phyloP scores from a whole-genome alignment of 1,284 basidiomycete genomes.

The Fomes fomentarius region DNA sequence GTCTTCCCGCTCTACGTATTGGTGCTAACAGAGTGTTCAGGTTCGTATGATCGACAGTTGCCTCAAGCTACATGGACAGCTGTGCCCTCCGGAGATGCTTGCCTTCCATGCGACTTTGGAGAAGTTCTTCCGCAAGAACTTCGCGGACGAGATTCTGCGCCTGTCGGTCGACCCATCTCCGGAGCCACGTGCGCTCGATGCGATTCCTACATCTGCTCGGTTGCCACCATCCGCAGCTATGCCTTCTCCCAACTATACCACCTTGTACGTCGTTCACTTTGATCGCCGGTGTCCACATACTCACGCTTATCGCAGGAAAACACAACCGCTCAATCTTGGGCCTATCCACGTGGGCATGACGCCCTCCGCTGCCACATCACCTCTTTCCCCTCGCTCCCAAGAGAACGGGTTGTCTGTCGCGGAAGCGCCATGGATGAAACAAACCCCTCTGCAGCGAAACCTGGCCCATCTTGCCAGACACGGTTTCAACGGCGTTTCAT shows the following conservation, averaged over 20 bases:
- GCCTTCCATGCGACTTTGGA: slow-evolving; percentile 91
- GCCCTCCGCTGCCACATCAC: slow-evolving; percentile 45
- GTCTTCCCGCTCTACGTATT: no score
- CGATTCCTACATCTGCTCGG: slow-evolving; percentile 16
- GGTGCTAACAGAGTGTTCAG: slow-evolving; percentile 45
- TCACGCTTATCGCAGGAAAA: slow-evolving; percentile 10
- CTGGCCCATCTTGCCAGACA: slow-evolving; percentile 78
- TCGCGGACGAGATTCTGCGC: slow-evolving; percentile 83
- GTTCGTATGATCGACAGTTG: slow-evolving; percentile 83
- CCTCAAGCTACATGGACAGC: slow-evolving; percentile 78
- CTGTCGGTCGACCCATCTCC: slow-evolving; percentile 49
- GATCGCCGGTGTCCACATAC: neutral
- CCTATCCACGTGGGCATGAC: slow-evolving; percentile 23
- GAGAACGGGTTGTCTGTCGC: slow-evolving; percentile 23
- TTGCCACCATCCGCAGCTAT: slow-evolving; percentile 21
- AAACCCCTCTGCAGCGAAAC: slow-evolving; percentile 77
- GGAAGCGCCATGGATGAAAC: slow-evolving; percentile 45
- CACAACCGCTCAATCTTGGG: slow-evolving; percentile 24
- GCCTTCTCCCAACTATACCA: slow-evolving; percentile 21
- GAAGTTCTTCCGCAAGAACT: slow-evolving; percentile 89
- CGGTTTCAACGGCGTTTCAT: slow-evolving; percentile 78
- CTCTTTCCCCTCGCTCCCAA: slow-evolving; percentile 30
- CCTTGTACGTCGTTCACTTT: slow-evolving; percentile 10
- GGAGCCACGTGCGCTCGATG: slow-evolving; percentile 31
- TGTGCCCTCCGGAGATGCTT: slow-evolving; percentile 87